Base-by-base conservation (phyloP, 352 stramenopile genomes). In the Saprolegnia parasitica region DNA sequence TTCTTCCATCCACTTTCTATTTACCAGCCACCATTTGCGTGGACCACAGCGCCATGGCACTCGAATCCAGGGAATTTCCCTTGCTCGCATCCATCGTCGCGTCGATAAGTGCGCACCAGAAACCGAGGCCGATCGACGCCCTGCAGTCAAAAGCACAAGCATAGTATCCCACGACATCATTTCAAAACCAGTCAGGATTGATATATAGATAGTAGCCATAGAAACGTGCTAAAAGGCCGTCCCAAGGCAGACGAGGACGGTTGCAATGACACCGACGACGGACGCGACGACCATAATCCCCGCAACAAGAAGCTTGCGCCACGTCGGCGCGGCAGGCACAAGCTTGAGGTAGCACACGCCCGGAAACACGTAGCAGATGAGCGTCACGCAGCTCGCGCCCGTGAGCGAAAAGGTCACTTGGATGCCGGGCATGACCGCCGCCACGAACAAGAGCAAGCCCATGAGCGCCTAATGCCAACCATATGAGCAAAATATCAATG, bases 351-450 rank as follows among this genome's bases (percentile, higher is more conserved):
- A 90, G 72, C 86, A 90, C 3, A 87, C 71, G 32, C 78, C 68
- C 4, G 84, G 84, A 65, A 92, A 81, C 20, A 88, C 49, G 74
- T 92, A 92, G 71, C 84, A 92, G 0, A 92, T 73, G 67, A 89
- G 76, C 54, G 89, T 65, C 55, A 92, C 67, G 58, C 88, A 88
- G 66, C 81, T 90, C 29, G 84, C 83, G 4, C 84, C 84, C 3
- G 90, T 83, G 61, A 91, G 88, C 1, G 81, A 91, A 68, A 91
- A 91, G 6, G 89, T 83, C 47, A 91, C 81, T 74, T 83, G 77
- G 54, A 81, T 76, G 64, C 81, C 84, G 0, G 84, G 82, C 40
- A 90, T 80, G 42, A 72, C 78, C 56, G 84, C 77, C 3, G 81
- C 81, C 23, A 74, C 84, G 23, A 86, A 54, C 50, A 89, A 72